Evolutionary conservation across 1,284 basidiomycete genomes (phyloP).

Genomic region (Moniliophthora roreri): DNA sequence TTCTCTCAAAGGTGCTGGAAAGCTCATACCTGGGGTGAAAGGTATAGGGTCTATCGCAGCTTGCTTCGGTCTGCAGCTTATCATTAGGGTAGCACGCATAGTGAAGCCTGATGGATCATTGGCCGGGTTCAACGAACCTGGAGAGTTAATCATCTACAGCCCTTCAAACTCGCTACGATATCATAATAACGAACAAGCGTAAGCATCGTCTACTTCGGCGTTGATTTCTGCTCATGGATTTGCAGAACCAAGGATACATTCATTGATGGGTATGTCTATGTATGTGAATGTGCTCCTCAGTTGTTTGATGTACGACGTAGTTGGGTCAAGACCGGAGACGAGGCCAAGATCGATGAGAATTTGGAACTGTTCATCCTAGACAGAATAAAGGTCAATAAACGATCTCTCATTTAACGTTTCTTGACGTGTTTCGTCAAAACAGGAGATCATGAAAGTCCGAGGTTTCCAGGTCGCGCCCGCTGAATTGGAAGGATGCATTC

Average conservation of each 20-base stretch:
- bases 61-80: too few relatives aligned
- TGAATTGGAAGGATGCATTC: slow-evolving; percentile 58
- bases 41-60: neutral
- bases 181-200: slow-evolving; percentile 49
- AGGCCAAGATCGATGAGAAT: slow-evolving; percentile 41
- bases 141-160: slow-evolving; percentile 44
- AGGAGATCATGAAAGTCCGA: slow-evolving; percentile 40
- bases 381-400: slow-evolving; percentile 46
- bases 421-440: neutral
- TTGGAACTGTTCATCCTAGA: slow-evolving; percentile 52
- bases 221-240: neutral
- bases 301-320: slow-evolving; percentile 24
- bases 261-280: slow-evolving; percentile 27
- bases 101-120: slow-evolving; percentile 46
- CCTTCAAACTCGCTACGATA: slow-evolving; percentile 47
- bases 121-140: slow-evolving; percentile 43
- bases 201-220: slow-evolving; percentile 23
- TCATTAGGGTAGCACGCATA: slow-evolving; percentile 31
- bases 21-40: slow-evolving; percentile 34
- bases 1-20: slow-evolving; percentile 29
- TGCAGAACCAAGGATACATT: slow-evolving; percentile 33
- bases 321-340: slow-evolving; percentile 56
- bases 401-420: neutral
- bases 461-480: slow-evolving; percentile 52
- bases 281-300: neutral